Percentiles rank a stretch among this genome's conserved stretches.
phyloP scores from a whole-genome alignment of 495 filamentous ascomycete species.

The Penicillium paxilli region DNA sequence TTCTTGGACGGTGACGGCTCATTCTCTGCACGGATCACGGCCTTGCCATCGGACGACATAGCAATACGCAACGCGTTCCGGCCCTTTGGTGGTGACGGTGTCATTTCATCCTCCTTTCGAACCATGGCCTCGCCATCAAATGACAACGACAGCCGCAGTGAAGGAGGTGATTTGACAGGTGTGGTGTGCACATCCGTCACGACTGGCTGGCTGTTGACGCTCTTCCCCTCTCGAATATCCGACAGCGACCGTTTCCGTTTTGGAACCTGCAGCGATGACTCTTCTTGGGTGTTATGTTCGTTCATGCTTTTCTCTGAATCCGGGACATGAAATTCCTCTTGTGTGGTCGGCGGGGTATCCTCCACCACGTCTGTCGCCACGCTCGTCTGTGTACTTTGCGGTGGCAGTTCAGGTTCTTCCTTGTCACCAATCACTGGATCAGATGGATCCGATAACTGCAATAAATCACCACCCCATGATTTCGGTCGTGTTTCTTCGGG shows the following conservation, averaged over 20 bases:
- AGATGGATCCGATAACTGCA: constrained; percentile 35
- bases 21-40: constrained; percentile 47
- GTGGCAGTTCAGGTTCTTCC: constrained; percentile 24
- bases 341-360: constrained; percentile 27
- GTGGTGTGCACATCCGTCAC: constrained; percentile 15
- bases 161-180: constrained; percentile 44
- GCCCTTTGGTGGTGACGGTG: constrained; percentile 68
- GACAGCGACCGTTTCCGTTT: constrained; percentile 43
- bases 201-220: constrained; percentile 11
- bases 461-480: constrained; percentile 27
- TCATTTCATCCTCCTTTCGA: constrained; percentile 59
- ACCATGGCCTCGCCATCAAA: constrained; percentile 84
- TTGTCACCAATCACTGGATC: constrained; percentile 28
- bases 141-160: constrained; percentile 64
- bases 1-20: constrained; percentile 53
- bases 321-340: constrained; percentile 21
- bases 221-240: constrained; percentile 23
- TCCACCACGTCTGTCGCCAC: constrained; percentile 35
- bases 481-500: constrained; percentile 18
- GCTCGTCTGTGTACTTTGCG: constrained; percentile 38
- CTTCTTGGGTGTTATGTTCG: constrained; percentile 11
- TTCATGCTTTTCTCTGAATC: constrained; percentile 16
- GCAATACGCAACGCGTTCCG: constrained; percentile 45
- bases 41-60: constrained; percentile 54
- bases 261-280: constrained; percentile 21